Conservation (phyloP, 176 grass and related monocot species). For the Calamus simplicifolius region DNA sequence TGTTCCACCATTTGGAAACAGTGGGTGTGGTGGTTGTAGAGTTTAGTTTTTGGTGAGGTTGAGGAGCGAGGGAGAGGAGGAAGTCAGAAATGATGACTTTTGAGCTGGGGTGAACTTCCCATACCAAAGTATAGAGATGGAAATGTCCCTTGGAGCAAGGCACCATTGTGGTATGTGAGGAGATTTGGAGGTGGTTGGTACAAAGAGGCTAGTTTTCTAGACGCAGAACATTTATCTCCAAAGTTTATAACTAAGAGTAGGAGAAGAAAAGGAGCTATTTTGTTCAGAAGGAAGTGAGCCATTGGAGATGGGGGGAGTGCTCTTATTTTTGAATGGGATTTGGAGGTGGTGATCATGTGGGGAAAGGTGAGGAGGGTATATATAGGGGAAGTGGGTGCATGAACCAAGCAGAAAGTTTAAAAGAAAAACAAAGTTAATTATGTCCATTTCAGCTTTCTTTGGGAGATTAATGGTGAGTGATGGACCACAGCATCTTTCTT, state of each 20-base stretch:
- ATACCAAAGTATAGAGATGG: constrained; percentile 52
- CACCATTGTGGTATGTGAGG: constrained; percentile 53
- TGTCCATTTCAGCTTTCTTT: no score
- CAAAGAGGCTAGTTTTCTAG: neutral
- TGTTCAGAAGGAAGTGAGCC: no score
- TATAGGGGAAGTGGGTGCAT: constrained; percentile 7
- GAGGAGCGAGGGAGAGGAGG: constrained; percentile 32
- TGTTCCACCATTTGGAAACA: constrained; percentile 47
- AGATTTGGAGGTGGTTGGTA: constrained; percentile 1
- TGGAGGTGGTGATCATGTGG: neutral
- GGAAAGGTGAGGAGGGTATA: neutral
- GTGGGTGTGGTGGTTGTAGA: constrained; percentile 15
- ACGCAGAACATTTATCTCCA: neutral
- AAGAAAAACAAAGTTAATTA: no score
- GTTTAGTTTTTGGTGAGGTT: neutral
- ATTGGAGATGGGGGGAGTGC: no score
- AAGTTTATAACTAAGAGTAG: neutral
- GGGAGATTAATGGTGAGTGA: no score
- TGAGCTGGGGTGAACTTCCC: constrained; percentile 51
- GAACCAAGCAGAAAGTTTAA: neutral
- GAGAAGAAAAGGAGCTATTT: neutral
- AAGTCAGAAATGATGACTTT: constrained; percentile 61
- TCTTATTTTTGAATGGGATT: no score
- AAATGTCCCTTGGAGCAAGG: constrained; percentile 39
- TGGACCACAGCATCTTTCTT: no score